A percentile compares a stretch with the other conserved stretches of the same genome.
Conservation (phyloP, 805 yeast genomes). For the Schizosaccharomyces osmophilus region DNA sequence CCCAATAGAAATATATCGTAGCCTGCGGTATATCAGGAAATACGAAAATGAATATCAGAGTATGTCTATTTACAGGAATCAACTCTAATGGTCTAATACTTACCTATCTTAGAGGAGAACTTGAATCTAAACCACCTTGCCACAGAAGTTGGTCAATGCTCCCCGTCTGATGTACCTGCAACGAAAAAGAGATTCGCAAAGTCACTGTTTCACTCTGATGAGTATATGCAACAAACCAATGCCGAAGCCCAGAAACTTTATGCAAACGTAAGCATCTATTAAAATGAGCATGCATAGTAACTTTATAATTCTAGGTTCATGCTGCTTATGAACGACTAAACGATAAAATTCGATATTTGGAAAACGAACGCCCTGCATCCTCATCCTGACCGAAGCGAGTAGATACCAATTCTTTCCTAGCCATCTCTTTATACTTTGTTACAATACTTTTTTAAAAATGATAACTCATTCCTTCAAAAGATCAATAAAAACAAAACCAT, state of each 20-base stretch:
- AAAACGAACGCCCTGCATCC: too few relatives aligned
- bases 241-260: neutral
- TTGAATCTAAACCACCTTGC: neutral
- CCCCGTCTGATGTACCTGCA: neutral
- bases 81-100: too few relatives aligned
- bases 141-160: neutral
- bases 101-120: neutral
- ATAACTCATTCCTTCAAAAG: too few relatives aligned
- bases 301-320: neutral
- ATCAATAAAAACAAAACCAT: neutral
- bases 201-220: neutral
- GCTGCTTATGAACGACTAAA: too few relatives aligned
- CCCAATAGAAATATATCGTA: neutral
- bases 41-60: neutral
- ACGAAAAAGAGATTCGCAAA: neutral
- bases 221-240: neutral
- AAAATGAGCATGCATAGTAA: neutral
- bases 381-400: too few relatives aligned
- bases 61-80: neutral
- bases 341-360: too few relatives aligned
- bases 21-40: neutral
- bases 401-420: too few relatives aligned
- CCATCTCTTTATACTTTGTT: too few relatives aligned
- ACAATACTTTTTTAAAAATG: too few relatives aligned
- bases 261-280: neutral